These are phyloP conservation scores for Tylopilus subfusipes DNA, from an alignment of 768 basidiomycete genomes.

Conservation along the genomic window DNA sequence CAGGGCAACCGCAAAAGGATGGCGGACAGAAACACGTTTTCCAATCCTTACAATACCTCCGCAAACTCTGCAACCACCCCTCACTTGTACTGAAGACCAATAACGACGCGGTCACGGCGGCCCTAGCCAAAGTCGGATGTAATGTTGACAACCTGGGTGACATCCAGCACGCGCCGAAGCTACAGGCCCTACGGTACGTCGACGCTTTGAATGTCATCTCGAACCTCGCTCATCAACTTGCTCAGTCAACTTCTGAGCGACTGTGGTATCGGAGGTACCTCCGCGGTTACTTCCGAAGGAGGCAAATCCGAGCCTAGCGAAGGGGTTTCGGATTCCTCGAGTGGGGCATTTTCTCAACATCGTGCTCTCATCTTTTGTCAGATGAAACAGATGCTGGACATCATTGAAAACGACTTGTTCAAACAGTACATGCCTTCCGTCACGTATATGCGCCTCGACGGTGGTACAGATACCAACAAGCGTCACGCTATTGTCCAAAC, in stretches of 20 bases:
- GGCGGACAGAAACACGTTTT: conserved; percentile 83
- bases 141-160: conserved; percentile 56
- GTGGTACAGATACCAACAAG: conserved; percentile 86
- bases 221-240: conserved; percentile 4
- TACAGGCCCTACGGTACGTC: conserved; percentile 82
- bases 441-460: conserved; percentile 98
- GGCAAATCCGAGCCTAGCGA: conserved; percentile 69
- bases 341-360: conserved; percentile 80
- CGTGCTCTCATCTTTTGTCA: conserved; percentile 99
- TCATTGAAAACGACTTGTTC: conserved; percentile 94
- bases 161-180: conserved; percentile 89
- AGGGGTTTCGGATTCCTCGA: conserved; percentile 43
- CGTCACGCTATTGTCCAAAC: conserved; percentile 97
- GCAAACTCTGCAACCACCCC: conserved; percentile 98
- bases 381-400: conserved; percentile 98
- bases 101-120: conserved; percentile 50
- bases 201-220: neutral
- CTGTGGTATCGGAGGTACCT: conserved; percentile 80
- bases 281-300: conserved; percentile 43
- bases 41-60: conserved; percentile 93
- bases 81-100: conserved; percentile 82
- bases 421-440: conserved; percentile 90
- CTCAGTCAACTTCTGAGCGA: conserved; percentile 87
- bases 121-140: conserved; percentile 53
- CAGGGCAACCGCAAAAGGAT: conserved; percentile 34